A percentile compares a stretch with the other conserved stretches of the same genome.
Conservation (phyloP, 1,284 basidiomycete genomes). For the Trametes sp. region DNA sequence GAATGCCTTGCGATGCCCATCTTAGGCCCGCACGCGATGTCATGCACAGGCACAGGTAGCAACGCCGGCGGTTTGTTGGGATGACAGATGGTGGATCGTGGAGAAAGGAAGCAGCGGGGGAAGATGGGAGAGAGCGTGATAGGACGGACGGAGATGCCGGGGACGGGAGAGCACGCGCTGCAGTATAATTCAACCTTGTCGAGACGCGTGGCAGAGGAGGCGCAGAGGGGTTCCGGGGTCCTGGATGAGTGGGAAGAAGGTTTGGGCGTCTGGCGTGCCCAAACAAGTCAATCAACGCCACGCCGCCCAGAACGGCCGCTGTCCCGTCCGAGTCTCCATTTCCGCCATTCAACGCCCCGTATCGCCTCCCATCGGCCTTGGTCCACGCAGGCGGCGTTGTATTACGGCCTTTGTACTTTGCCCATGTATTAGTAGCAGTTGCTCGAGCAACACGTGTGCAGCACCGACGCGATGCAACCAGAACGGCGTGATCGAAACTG, state of each 20-base stretch:
- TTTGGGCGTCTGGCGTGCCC: slow-evolving; percentile 37
- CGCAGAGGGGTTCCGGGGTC: slow-evolving; percentile 33
- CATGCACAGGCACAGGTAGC: slow-evolving; percentile 10
- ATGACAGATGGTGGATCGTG: slow-evolving; percentile 29
- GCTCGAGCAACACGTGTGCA: not conserved
- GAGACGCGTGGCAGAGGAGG: slow-evolving; percentile 2
- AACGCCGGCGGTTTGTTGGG: slow-evolving; percentile 3
- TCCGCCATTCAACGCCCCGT: slow-evolving; percentile 34
- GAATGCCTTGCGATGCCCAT: not conserved
- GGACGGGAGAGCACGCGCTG: slow-evolving; percentile 4
- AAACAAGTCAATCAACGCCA: slow-evolving; percentile 44
- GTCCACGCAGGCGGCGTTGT: not conserved
- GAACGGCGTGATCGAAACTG: slow-evolving; percentile 27
- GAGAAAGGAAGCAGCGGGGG: slow-evolving; percentile 7
- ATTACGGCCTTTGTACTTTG: not conserved
- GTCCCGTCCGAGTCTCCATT: slow-evolving; percentile 33
- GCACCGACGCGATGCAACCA: not conserved
- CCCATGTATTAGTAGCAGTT: slow-evolving; percentile 12
- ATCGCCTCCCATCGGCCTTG: slow-evolving; percentile 25
- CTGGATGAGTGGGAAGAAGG: slow-evolving; percentile 43
- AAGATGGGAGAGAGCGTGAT: slow-evolving; percentile 4
- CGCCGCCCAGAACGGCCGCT: slow-evolving; percentile 37
- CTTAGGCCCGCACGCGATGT: not conserved
- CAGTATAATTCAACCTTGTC: slow-evolving; percentile 13
- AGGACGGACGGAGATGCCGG: slow-evolving; percentile 14